Evolutionary conservation across 305 asterid species (phyloP).

Genomic region (Fraxinus xanthoxyloides): DNA sequence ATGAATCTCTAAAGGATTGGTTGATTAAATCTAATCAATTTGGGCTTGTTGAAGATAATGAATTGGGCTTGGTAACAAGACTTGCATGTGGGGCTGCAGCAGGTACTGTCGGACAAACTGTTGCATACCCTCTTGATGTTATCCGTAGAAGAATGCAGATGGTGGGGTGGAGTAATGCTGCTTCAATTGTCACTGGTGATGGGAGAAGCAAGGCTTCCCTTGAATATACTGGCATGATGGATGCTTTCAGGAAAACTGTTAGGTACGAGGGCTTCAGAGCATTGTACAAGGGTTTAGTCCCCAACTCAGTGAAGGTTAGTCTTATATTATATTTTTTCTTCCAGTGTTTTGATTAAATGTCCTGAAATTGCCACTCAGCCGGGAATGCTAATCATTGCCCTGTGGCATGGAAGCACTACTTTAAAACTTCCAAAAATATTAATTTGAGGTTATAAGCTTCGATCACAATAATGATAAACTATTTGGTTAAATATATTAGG

Average conservation of each 20-base stretch:
- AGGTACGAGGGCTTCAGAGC: conserved; percentile 82
- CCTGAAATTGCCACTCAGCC: not conserved
- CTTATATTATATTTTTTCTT: not conserved
- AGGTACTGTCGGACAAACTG: conserved; percentile 92
- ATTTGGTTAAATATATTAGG: not conserved
- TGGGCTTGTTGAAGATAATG: conserved; percentile 68
- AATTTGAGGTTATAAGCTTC: not conserved
- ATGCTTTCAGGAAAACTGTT: conserved; percentile 87
- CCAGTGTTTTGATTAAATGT: not conserved
- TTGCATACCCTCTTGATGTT: conserved; percentile 93
- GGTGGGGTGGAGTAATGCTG: conserved; percentile 92
- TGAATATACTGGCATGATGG: conserved; percentile 83
- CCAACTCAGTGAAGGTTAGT: conserved; percentile 91
- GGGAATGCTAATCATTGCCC: not conserved
- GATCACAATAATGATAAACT: not conserved
- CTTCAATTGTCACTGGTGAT: conserved; percentile 72
- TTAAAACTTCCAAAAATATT: not conserved
- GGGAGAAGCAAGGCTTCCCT: conserved; percentile 66
- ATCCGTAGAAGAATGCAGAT: conserved; percentile 96
- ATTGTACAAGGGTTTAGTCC: conserved; percentile 89
- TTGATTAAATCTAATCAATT: conserved; percentile 58
- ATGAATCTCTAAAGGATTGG: conserved; percentile 91
- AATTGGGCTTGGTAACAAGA: conserved; percentile 75
- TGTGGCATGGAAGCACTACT: not conserved
- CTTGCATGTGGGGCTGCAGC: conserved; percentile 95